phyloP scores from a whole-genome alignment of 2,329 filamentous ascomycete genomes.

The Hortaea werneckii region DNA sequence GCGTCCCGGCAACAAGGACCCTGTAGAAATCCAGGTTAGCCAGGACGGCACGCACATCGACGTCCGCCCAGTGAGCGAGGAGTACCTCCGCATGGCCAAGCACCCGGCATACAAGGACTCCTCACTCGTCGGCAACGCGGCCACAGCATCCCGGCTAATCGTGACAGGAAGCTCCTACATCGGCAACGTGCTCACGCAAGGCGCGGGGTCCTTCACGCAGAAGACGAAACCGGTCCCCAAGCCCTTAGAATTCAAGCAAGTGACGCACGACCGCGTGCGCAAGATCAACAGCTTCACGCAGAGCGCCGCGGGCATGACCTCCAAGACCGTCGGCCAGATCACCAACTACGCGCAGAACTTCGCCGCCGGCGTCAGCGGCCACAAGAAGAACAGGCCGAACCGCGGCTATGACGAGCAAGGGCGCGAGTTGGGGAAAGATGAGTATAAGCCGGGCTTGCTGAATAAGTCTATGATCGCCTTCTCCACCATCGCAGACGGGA shows the following conservation, averaged over 20 bases:
- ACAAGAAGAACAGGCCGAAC: constrained; percentile 42
- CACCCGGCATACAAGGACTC: constrained; percentile 91
- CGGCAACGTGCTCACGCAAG: constrained; percentile 63
- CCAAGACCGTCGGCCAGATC: constrained; percentile 79
- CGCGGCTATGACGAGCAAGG: constrained; percentile 63
- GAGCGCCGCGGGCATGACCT: constrained; percentile 66
- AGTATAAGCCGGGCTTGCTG: constrained; percentile 80
- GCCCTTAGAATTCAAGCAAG: constrained; percentile 77
- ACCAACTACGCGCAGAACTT: constrained; percentile 80
- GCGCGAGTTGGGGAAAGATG: constrained; percentile 38
- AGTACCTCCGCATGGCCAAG: constrained; percentile 65
- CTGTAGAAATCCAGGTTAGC: constrained; percentile 69
- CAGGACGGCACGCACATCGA: constrained; percentile 57
- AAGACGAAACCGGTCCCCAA: constrained; percentile 68
- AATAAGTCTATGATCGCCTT: constrained; percentile 98
- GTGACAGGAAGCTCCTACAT: constrained; percentile 77
- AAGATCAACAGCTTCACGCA: constrained; percentile 82
- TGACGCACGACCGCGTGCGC: constrained; percentile 74
- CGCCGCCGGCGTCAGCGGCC: constrained; percentile 63
- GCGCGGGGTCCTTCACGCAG: constrained; percentile 71
- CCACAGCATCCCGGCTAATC: constrained; percentile 79
- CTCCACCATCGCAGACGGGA: constrained; percentile 84
- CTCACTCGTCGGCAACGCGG: constrained; percentile 74
- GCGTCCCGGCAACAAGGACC: constrained; percentile 81
- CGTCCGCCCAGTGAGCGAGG: constrained; percentile 56